Conservation (phyloP, 2,329 filamentous ascomycete genomes). For the Talaromyces sp. region DNA sequence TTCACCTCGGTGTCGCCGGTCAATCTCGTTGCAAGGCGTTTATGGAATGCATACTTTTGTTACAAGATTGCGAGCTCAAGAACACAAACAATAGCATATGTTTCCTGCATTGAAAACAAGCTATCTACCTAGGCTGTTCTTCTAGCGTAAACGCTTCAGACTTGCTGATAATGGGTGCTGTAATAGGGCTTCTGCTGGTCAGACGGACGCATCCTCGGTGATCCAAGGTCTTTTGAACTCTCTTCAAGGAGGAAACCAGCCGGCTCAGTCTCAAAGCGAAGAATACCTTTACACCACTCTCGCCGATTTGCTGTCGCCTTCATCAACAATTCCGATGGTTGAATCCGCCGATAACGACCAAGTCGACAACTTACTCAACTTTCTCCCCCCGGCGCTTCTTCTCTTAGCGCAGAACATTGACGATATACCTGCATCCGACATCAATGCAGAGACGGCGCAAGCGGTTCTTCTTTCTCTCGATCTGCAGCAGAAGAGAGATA, state of each 20-base stretch:
- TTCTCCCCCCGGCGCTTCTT: constrained; percentile 74
- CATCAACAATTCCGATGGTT: constrained; percentile 73
- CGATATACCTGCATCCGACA: constrained; percentile 61
- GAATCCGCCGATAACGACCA: constrained; percentile 62
- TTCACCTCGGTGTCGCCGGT: neutral
- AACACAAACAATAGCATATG: constrained; percentile 15
- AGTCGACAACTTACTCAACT: constrained; percentile 70
- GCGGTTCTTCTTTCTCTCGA: constrained; percentile 72
- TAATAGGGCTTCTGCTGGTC: constrained; percentile 57
- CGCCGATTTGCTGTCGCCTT: constrained; percentile 75
- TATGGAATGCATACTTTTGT: constrained; percentile 17
- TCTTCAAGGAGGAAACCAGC: constrained; percentile 57
- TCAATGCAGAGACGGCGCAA: constrained; percentile 64
- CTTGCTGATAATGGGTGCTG: constrained; percentile 21
- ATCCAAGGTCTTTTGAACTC: constrained; percentile 89
- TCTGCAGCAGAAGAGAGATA: constrained; percentile 70
- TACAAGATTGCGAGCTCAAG: constrained; percentile 2
- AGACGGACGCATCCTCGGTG: constrained; percentile 68
- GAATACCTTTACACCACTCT: constrained; percentile 76
- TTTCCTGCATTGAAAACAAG: constrained; percentile 10
- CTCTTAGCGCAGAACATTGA: constrained; percentile 68
- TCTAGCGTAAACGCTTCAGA: constrained; percentile 13
- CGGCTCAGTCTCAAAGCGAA: constrained; percentile 46
- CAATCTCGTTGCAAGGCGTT: constrained; percentile 14
- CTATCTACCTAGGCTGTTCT: constrained; percentile 12